A percentile compares a stretch with the other conserved stretches of the same genome.
These are phyloP conservation scores for Suillus bovinus DNA, from an alignment of 768 basidiomycete genomes.

Conservation along the genomic window DNA sequence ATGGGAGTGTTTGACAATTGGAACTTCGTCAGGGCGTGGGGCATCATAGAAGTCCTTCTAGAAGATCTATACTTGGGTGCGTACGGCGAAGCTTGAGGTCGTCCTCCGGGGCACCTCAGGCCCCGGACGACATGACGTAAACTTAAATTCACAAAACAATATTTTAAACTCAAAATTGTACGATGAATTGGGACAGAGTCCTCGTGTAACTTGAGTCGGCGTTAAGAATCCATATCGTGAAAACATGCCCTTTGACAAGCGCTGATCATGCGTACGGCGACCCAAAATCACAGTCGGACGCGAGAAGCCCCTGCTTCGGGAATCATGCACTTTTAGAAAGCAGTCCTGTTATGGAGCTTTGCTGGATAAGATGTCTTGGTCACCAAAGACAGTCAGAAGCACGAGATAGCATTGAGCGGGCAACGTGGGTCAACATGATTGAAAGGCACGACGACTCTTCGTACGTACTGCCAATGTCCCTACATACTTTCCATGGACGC, in stretches of 20 bases:
- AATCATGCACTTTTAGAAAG: background rate
- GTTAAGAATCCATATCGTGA: background rate
- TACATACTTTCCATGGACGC: background rate
- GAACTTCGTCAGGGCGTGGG: background rate
- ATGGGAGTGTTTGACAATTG: background rate
- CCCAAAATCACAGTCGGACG: background rate
- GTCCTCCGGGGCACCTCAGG: background rate
- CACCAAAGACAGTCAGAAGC: constrained; percentile 1
- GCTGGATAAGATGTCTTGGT: background rate
- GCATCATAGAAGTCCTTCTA: background rate
- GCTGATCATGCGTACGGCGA: background rate
- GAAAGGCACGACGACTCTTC: background rate
- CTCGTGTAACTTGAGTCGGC: no score
- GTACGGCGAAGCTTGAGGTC: background rate
- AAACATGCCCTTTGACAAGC: background rate
- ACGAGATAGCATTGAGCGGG: background rate
- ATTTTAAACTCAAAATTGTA: no score
- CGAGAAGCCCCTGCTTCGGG: background rate
- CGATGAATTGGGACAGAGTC: no score
- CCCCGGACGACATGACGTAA: no score
- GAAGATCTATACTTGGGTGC: constrained; percentile 1
- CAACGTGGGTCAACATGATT: background rate
- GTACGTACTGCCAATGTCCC: background rate
- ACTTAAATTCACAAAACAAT: no score
- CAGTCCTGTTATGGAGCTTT: background rate